phyloP scores from a whole-genome alignment of 495 filamentous ascomycete species.

The Tuber indicum region DNA sequence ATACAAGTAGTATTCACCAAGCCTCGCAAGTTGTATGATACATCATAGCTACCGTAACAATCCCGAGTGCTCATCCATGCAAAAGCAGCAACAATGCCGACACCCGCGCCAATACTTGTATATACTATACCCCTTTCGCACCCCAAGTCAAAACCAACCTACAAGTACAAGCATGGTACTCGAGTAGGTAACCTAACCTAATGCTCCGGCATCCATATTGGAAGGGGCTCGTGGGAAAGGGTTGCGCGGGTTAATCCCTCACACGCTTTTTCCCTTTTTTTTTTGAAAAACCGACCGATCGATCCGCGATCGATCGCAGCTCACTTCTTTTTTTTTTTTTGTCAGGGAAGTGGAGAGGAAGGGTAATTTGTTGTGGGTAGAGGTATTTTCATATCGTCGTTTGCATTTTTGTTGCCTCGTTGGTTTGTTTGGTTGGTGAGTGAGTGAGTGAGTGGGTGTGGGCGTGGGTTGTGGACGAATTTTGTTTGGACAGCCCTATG shows the following conservation, averaged over 20 bases:
- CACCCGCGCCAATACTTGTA: neutral
- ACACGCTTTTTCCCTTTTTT: neutral
- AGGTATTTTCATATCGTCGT: neutral
- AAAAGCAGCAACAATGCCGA: neutral
- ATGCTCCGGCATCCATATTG: neutral
- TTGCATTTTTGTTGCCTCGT: conserved; percentile 2
- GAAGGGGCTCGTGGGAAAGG: neutral
- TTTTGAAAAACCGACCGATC: neutral
- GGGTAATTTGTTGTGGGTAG: neutral
- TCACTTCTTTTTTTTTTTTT: neutral
- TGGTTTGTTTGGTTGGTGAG: neutral
- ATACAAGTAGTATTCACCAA: no score
- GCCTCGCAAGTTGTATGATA: no score
- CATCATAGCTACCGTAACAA: neutral
- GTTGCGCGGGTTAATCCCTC: neutral
- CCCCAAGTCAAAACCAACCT: no score
- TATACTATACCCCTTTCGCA: no score
- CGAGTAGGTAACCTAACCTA: neutral
- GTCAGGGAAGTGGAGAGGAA: neutral
- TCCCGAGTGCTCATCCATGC: neutral
- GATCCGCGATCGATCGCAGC: conserved; percentile 4
- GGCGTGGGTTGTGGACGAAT: neutral
- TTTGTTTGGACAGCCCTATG: neutral
- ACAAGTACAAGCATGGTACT: no score
- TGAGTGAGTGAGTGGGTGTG: no score